Base-by-base conservation (phyloP, 1,139 yeast species). In the Saccharomycopsis hybrid region DNA sequence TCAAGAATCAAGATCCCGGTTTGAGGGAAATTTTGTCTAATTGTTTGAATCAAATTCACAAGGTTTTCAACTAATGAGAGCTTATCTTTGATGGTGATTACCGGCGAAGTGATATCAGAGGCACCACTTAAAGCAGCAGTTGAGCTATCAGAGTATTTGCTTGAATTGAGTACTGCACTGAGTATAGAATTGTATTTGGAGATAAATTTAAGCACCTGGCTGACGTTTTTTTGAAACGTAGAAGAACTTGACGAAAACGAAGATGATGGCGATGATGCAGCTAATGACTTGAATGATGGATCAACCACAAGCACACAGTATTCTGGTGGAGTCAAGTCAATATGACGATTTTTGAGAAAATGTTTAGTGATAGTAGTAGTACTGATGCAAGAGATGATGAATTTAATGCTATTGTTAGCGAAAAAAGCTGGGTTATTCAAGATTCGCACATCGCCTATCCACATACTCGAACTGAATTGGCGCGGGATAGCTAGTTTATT, bases 61-160 rank as follows among this genome's bases (percentile, higher is more conserved):
- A 45, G 11, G 18, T 38, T 38, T 28, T 37, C 43, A n/a, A 39
- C 30, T 4, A 45, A 18, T 8, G 33, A 28, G 28, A 39, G 48
- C 41, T 37, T 39, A 33, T 45, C 48, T 13, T 38, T 39, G 36
- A 29, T 29, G 5, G 35, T 25, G 8, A 45, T 24, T 9, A 45
- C 25, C 7, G 48, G 48, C 13, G 48, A 45, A 28, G 43, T 38
- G 44, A 38, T 29, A 28, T 39, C 48, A n/a, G n/a, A n/a, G n/a
- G n/a, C n/a, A n/a, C n/a, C n/a, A 7, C n/a, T 39, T 2, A 33
- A 9, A 4, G 8, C 18, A n/a, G n/a, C n/a, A n/a, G n/a, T n/a
- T n/a, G n/a, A n/a, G n/a, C n/a, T n/a, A 3, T 13, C 11, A 3
- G n/a, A 8, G 46, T 13, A 7, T 9, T 7, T 11, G 42, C 24